phyloP scores from a whole-genome alignment of 1,139 yeast species.

The Candida sojae region DNA sequence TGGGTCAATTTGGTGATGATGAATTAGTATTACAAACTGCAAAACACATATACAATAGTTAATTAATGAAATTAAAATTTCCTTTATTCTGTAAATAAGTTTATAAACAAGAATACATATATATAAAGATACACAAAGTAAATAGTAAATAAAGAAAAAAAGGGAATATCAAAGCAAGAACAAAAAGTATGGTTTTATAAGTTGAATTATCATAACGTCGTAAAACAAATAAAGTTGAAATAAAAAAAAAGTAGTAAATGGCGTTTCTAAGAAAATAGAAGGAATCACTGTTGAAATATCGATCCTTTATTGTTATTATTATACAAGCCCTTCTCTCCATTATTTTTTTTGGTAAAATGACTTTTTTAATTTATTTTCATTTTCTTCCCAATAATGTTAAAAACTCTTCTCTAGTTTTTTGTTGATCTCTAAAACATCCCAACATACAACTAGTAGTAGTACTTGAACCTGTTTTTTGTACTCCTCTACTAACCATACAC shows the following conservation, averaged over 20 bases:
- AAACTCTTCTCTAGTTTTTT: conserved; percentile 95
- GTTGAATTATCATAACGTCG: conserved; percentile 45
- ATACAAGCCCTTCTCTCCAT: too few relatives aligned
- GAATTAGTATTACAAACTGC: conserved; percentile 50
- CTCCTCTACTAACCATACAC: conserved; percentile 99
- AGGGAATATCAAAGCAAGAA: neutral
- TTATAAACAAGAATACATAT: conserved; percentile 1
- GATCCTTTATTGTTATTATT: neutral
- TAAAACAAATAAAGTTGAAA: conserved; percentile 12
- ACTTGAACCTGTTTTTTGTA: conserved; percentile 90
- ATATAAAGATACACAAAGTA: conserved; percentile 1
- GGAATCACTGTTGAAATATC: conserved; percentile 6
- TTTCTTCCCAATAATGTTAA: conserved; percentile 73
- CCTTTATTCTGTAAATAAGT: conserved; percentile 8
- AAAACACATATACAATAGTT: conserved; percentile 5
- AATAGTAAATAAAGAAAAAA: neutral
- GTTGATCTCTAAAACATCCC: conserved; percentile 91
- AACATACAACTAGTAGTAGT: conserved; percentile 97
- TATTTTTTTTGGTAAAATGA: neutral
- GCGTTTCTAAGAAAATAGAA: neutral
- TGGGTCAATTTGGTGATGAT: conserved; percentile 90
- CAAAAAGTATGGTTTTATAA: conserved; percentile 6
- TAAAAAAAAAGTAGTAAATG: neutral
- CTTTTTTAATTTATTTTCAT: too few relatives aligned
- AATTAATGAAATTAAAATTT: too few relatives aligned